phyloP scores from a whole-genome alignment of 2,329 filamentous ascomycete genomes.

The Paraconiothyrium brasiliense region DNA sequence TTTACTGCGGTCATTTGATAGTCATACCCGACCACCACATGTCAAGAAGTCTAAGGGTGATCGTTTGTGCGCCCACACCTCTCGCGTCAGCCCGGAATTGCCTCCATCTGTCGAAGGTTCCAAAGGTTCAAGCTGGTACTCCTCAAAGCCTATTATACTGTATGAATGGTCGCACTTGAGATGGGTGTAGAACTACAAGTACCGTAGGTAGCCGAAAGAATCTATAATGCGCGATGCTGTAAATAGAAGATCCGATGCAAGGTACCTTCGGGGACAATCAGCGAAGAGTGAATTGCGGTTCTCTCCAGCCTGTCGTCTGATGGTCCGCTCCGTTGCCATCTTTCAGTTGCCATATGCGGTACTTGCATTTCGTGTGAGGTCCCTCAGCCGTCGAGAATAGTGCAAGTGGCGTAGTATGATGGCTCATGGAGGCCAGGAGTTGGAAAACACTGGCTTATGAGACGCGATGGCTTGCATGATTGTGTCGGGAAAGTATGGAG shows the following conservation, averaged over 20 bases:
- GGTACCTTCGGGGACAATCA: not conserved
- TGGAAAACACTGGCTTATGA: not conserved
- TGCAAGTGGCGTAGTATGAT: conserved; percentile 2
- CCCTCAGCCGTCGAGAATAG: not conserved
- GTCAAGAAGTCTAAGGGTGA: not conserved
- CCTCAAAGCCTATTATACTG: too few species aligned
- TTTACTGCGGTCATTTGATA: not conserved
- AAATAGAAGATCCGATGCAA: not conserved
- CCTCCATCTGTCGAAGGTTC: too few species aligned
- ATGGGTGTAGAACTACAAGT: too few species aligned
- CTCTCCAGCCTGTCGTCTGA: not conserved
- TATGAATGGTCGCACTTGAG: too few species aligned
- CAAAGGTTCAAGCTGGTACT: too few species aligned
- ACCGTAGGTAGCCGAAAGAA: too few species aligned
- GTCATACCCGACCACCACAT: not conserved
- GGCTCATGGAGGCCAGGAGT: not conserved
- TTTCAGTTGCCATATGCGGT: not conserved
- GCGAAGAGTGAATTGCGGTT: not conserved
- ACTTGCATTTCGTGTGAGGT: not conserved
- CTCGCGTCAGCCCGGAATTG: not conserved
- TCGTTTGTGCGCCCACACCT: not conserved
- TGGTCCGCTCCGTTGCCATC: not conserved
- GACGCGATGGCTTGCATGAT: conserved; percentile 6
- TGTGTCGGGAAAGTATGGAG: not conserved
- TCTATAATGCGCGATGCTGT: too few species aligned